A percentile compares a stretch with the other conserved stretches of the same genome.
Evolutionary conservation across 2,329 filamentous ascomycete genomes (phyloP).

Genomic region (Blumeria graminis): DNA sequence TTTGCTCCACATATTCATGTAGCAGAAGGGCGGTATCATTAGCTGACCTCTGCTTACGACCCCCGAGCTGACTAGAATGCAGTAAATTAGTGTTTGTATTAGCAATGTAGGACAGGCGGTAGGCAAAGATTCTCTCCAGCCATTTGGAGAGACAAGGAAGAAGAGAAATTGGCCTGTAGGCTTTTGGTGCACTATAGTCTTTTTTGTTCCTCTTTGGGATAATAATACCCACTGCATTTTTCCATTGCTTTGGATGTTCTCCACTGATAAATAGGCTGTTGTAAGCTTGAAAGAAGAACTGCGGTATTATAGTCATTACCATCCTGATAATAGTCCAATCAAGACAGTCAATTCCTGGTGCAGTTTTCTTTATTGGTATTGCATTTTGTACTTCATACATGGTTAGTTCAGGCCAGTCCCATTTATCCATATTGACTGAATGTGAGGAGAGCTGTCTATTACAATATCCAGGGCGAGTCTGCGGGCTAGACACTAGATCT

Average conservation of each 20-base stretch:
- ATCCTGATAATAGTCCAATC: too few species aligned
- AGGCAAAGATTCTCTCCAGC: not conserved
- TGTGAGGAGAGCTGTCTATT: too few species aligned
- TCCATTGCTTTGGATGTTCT: not conserved
- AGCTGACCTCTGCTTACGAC: not conserved
- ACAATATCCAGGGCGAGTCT: too few species aligned
- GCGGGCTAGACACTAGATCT: too few species aligned
- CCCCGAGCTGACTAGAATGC: not conserved
- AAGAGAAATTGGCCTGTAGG: not conserved
- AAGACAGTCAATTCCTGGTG: too few species aligned
- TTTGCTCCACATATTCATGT: too few species aligned
- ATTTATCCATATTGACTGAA: too few species aligned
- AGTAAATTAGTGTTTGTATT: not conserved
- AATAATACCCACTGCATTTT: slow-evolving; percentile 1
- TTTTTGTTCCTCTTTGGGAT: not conserved
- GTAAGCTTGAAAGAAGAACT: not conserved
- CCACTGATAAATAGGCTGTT: not conserved
- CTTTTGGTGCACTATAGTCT: not conserved
- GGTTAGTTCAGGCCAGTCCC: too few species aligned
- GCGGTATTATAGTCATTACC: not conserved
- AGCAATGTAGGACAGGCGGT: not conserved
- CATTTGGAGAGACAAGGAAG: not conserved
- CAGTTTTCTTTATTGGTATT: too few species aligned
- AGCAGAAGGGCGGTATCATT: not conserved
- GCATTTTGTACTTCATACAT: too few species aligned